Evolutionary conservation across 1,139 yeast species (phyloP), one percentile per base, ranked within the genome.

Genomic region (Kurtzmaniella quercitrusa): DNA sequence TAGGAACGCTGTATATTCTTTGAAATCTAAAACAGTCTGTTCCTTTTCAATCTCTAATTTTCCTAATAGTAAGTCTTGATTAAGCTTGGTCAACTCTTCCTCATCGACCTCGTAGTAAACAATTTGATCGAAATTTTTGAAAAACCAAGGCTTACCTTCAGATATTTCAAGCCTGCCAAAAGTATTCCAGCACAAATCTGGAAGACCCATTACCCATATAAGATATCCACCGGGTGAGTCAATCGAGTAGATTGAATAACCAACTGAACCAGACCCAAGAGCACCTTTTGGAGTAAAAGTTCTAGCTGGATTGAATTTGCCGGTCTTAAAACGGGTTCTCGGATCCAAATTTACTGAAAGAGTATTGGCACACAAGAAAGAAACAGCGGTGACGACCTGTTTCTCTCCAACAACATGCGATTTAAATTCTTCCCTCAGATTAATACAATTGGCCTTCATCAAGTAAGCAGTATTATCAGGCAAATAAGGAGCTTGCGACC

Each of bases 201-300:
- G 70, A 34, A 64, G 52, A 4, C 65, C 62, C 62, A 64, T 54
- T 9, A 68, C 72, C 70, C 70, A 65, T 41, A 66, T 57, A 67
- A 65, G 63, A 45, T 66, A 66, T 5, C 72, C 72, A 42, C 72
- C 72, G 2, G 72, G 72, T 6, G 68, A 58, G 42, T 66, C 71
- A 41, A 66, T 65, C 1, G 72, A 57, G 43, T 66, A 65, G 16
- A 66, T 61, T 3, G 67, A 59, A 41, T 64, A 60, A n/a, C 64
- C 64, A 11, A 64, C 58, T 8, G 69, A 65, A 9, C 60, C 60
- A 39, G 69, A 58, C 12, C 68, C 69, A 39, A 66, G 48, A 0
- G 70, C 63, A 14, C 71, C 71, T 38, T 58, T 62, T 1, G 71
- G 71, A 1, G 71, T 66, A 39, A 60, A 65, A 3, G 70, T 65